Conservation (phyloP, 1,284 basidiomycete genomes). For the Phellopilus nigrolimitatus region DNA sequence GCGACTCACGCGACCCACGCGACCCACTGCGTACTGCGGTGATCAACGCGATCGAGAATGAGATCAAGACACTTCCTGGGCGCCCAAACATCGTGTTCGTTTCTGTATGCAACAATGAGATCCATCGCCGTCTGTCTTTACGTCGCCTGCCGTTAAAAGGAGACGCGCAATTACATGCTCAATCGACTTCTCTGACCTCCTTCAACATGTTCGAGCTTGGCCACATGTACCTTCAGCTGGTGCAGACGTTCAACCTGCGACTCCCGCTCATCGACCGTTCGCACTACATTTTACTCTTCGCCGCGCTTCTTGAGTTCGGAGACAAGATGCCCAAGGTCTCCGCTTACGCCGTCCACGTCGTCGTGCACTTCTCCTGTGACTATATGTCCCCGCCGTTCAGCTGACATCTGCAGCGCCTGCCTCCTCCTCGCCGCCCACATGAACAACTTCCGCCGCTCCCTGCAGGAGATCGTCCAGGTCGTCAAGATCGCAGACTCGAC, state of each 20-base stretch:
- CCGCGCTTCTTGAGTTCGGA: conserved; percentile 95
- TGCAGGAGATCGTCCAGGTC: too few species aligned
- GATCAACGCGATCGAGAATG: too few species aligned
- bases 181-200: conserved; percentile 31
- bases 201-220: conserved; percentile 97
- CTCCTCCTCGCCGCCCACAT: too few species aligned
- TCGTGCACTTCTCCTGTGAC: conserved; percentile 92
- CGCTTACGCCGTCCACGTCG: conserved; percentile 89
- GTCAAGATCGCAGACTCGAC: too few species aligned
- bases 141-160: conserved; percentile 88
- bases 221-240: conserved; percentile 91
- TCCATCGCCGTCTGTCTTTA: too few species aligned
- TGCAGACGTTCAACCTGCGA: conserved; percentile 84
- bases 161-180: conserved; percentile 91
- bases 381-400: conserved; percentile 97
- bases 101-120: too few species aligned
- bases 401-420: too few species aligned
- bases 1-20: too few species aligned
- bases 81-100: too few species aligned
- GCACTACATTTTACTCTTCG: conserved; percentile 95
- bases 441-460: too few species aligned
- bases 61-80: too few species aligned
- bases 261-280: conserved; percentile 93
- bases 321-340: conserved; percentile 91
- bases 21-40: too few species aligned